Evolutionary conservation across 139 green algal genomes (phyloP), one percentile per base, ranked within the genome.

Genomic region (Zygnema cylindricum): DNA sequence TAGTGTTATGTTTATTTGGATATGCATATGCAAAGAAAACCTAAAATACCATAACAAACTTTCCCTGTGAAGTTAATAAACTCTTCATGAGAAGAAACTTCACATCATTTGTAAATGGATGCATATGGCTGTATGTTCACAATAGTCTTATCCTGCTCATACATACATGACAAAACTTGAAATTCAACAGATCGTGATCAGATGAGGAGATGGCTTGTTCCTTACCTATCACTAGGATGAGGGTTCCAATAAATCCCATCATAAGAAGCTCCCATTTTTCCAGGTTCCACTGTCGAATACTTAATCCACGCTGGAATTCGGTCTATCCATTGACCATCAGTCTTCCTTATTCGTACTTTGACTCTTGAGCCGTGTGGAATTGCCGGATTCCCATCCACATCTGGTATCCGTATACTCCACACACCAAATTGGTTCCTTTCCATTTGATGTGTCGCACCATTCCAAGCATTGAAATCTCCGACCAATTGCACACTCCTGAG

Each of bases 201-300:
- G n/a, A n/a, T n/a, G n/a, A n/a, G n/a, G n/a, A n/a, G n/a, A n/a
- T n/a, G n/a, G 16, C 49, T 63, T 63, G 49, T 16, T 7, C 16
- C 30, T 81, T 0, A 91, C 87, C 33, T 89, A 85, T 63, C 49
- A 16, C 49, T 63, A 16, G 7, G 49, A 0, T 96, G 96, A 0
- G 96, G 97, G 84, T 98, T 92, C 97, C 97, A 99, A 90, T 96
- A 93, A 55, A 99, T 92, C 55, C 95, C 96, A 91, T 99, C 96
- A 92, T 97, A 99, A 38, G 94, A 94, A 22, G 95, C 95, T 0
- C 95, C 95, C 94, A 98, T 97, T 41, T 93, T 89, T 1, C 91
- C 92, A 30, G 93, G 88, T 36, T 94, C 93, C 1, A 93, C 89
- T 3, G 93, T 96, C 25, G 96, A 96, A 84, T 93, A 96, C 22